Percentiles rank a stretch among this genome's conserved stretches.
Conservation (phyloP, 805 yeast genomes). For the Starmerella cellae region DNA sequence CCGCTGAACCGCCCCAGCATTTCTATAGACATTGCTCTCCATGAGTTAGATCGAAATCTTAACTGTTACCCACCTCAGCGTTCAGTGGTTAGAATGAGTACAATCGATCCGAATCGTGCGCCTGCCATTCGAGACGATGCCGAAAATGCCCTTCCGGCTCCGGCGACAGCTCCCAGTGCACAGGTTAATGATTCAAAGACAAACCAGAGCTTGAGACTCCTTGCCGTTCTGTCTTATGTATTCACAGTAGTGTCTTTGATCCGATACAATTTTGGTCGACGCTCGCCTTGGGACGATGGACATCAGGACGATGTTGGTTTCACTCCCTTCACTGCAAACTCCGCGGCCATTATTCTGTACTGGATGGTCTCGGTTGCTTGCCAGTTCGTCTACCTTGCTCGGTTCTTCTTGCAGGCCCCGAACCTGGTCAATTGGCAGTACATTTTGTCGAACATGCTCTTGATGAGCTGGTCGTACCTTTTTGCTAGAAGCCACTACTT, state of each 20-base stretch:
- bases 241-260: constrained; percentile 45
- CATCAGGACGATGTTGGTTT: constrained; percentile 39
- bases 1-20: no score
- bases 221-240: constrained; percentile 41
- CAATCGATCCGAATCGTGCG: neutral
- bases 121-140: neutral
- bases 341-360: constrained; percentile 32
- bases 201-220: constrained; percentile 25
- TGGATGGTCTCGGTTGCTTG: constrained; percentile 44
- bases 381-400: constrained; percentile 35
- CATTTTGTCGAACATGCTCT: constrained; percentile 44
- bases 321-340: constrained; percentile 57
- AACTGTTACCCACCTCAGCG: no score
- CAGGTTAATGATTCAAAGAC: neutral
- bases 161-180: neutral
- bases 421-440: constrained; percentile 45
- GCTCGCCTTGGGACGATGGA: constrained; percentile 32
- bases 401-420: constrained; percentile 21
- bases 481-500: constrained; percentile 49
- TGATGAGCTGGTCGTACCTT: constrained; percentile 49
- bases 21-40: no score
- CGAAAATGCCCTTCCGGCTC: neutral
- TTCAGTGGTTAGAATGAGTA: no score
- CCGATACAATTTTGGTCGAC: constrained; percentile 45
- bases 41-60: no score